phyloP scores from a whole-genome alignment of 495 filamentous ascomycete genomes.

The Aspergillus sclerotiicarbonarius region DNA sequence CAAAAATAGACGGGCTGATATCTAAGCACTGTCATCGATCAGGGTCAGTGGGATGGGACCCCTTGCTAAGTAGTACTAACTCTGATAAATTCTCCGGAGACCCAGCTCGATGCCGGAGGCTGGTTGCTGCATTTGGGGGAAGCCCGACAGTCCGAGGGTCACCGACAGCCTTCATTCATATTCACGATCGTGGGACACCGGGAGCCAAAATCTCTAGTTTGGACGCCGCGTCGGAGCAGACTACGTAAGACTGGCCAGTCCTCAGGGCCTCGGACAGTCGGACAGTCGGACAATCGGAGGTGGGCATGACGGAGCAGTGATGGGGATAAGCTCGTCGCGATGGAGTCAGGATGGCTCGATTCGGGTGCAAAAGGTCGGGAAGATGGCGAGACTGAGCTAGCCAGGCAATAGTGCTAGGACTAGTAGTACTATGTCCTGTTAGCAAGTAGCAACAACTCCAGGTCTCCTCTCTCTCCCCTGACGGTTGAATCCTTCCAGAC shows the following conservation, averaged over 20 bases:
- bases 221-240: not conserved
- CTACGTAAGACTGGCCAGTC: not conserved
- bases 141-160: conserved; percentile 5
- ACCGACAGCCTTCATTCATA: not conserved
- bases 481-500: conserved; percentile 5
- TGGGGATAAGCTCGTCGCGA: not conserved
- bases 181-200: not conserved
- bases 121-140: conserved; percentile 10
- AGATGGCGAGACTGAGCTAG: not conserved
- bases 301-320: not conserved
- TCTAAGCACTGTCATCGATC: conserved; percentile 3
- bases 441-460: too few relatives aligned
- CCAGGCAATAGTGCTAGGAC: not conserved
- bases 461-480: not conserved
- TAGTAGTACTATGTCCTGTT: too few relatives aligned
- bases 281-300: too few relatives aligned
- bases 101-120: conserved; percentile 8
- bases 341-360: not conserved
- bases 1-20: conserved; percentile 1
- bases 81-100: not conserved
- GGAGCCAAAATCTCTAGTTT: not conserved
- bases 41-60: conserved; percentile 1
- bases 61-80: not conserved
- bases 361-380: not conserved
- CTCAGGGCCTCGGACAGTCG: not conserved